A percentile compares a stretch with the other conserved stretches of the same genome.
phyloP scores from a whole-genome alignment of 768 basidiomycete species.

The Boletus barrowsii region DNA sequence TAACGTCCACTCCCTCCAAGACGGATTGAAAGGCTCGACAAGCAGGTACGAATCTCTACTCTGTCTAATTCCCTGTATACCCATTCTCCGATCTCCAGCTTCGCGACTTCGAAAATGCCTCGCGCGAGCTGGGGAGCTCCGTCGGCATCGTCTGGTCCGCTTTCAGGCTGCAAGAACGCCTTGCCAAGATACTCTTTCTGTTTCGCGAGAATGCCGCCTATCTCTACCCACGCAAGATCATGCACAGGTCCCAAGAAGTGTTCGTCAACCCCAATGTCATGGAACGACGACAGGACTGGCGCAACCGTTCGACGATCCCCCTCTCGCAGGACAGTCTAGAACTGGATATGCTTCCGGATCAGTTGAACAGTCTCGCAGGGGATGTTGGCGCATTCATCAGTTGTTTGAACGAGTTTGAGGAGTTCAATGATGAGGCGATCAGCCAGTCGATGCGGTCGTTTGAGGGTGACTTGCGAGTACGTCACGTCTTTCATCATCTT shows the following conservation, averaged over 20 bases:
- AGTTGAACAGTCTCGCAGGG: slow-evolving; percentile 42
- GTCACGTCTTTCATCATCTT: background rate
- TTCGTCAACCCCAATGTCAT: slow-evolving; percentile 32
- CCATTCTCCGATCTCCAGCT: slow-evolving; percentile 30
- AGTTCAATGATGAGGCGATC: slow-evolving; percentile 50
- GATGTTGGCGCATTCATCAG: slow-evolving; percentile 48
- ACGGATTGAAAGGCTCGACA: slow-evolving; percentile 46
- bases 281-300: slow-evolving; percentile 29
- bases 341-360: slow-evolving; percentile 43
- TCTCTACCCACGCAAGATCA: slow-evolving; percentile 47
- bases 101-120: slow-evolving; percentile 53
- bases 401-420: slow-evolving; percentile 52
- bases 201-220: slow-evolving; percentile 54
- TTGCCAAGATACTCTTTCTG: slow-evolving; percentile 46
- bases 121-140: slow-evolving; percentile 52
- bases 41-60: slow-evolving; percentile 33
- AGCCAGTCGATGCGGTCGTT: slow-evolving; percentile 45
- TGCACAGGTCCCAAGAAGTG: slow-evolving; percentile 34
- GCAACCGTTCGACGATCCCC: slow-evolving; percentile 36
- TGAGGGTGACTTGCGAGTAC: slow-evolving; percentile 46
- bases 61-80: background rate
- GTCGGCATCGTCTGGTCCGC: slow-evolving; percentile 54
- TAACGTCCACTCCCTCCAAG: slow-evolving; percentile 21
- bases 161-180: slow-evolving; percentile 45
- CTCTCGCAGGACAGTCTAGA: slow-evolving; percentile 38